phyloP scores from a whole-genome alignment of 805 yeast species.

The Ogataea wickerhamii region DNA sequence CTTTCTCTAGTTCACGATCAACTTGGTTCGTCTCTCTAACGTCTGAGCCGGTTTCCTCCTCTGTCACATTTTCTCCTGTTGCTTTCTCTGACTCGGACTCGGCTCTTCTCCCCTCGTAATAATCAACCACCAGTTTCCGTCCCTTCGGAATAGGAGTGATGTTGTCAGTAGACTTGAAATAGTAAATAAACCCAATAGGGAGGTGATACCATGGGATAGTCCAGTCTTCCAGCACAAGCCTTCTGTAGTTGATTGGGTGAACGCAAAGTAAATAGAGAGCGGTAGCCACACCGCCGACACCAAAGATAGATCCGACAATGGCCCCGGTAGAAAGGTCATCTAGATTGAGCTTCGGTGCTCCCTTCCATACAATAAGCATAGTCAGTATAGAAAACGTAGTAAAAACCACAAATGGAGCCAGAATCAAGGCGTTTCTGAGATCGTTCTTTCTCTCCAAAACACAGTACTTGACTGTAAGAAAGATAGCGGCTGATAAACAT shows the following conservation, averaged over 20 bases:
- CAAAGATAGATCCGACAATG: constrained; percentile 56
- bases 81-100: constrained; percentile 10
- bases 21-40: constrained; percentile 15
- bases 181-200: constrained; percentile 52
- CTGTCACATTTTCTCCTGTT: too few relatives aligned
- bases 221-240: constrained; percentile 62
- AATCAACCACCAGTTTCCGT: constrained; percentile 53
- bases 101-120: constrained; percentile 57
- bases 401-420: constrained; percentile 61
- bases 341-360: constrained; percentile 65
- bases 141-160: constrained; percentile 70
- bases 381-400: constrained; percentile 59
- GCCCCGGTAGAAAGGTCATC: constrained; percentile 50
- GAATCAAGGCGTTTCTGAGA: constrained; percentile 50
- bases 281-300: constrained; percentile 59
- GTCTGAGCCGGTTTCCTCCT: constrained; percentile 17
- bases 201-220: constrained; percentile 56
- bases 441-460: constrained; percentile 60
- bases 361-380: constrained; percentile 78
- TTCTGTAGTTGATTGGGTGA: constrained; percentile 61
- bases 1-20: constrained; percentile 9
- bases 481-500: constrained; percentile 52
- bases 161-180: constrained; percentile 50
- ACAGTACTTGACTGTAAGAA: constrained; percentile 53
- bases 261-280: constrained; percentile 49